Percentiles rank a stretch among this genome's conserved stretches.
Conservation (phyloP, 768 basidiomycete genomes). For the Boletus subcaerulescens region DNA sequence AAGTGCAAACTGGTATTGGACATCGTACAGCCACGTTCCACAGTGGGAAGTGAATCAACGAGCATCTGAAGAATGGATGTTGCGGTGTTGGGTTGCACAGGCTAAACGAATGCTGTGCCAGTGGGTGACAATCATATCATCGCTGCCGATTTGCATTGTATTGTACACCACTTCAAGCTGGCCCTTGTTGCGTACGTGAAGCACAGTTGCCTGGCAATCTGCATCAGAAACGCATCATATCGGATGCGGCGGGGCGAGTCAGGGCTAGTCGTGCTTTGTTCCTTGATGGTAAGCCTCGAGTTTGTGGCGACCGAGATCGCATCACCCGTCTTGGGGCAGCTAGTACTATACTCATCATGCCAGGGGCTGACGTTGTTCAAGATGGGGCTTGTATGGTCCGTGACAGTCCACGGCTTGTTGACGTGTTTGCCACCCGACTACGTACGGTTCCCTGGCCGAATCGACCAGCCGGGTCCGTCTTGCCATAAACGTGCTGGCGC, state of each 20-base stretch:
- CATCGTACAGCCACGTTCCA: constrained; percentile 17
- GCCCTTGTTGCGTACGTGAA: constrained; percentile 18
- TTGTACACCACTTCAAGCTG: background rate
- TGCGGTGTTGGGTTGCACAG: background rate
- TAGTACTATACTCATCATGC: too few species aligned
- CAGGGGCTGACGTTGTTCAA: background rate
- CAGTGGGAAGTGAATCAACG: constrained; percentile 13
- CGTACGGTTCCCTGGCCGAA: constrained; percentile 2
- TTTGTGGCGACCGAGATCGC: background rate
- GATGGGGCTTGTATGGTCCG: too few species aligned
- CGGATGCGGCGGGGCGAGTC: background rate
- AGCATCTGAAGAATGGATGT: too few species aligned
- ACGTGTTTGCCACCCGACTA: constrained; percentile 8
- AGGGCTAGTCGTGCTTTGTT: background rate
- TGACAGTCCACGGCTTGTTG: constrained; percentile 1
- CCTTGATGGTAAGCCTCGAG: background rate
- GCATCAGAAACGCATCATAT: constrained; percentile 14
- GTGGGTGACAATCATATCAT: constrained; percentile 4
- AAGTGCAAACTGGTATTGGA: background rate
- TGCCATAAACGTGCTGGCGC: constrained; percentile 19
- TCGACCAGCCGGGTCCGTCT: constrained; percentile 1
- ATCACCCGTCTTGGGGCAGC: too few species aligned
- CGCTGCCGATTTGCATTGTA: too few species aligned
- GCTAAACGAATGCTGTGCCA: constrained; percentile 13
- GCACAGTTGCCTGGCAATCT: constrained; percentile 24